A percentile compares a stretch with the other conserved stretches of the same genome.
Conservation (phyloP, 1,284 basidiomycete species). For the Ganoderma multipileum region DNA sequence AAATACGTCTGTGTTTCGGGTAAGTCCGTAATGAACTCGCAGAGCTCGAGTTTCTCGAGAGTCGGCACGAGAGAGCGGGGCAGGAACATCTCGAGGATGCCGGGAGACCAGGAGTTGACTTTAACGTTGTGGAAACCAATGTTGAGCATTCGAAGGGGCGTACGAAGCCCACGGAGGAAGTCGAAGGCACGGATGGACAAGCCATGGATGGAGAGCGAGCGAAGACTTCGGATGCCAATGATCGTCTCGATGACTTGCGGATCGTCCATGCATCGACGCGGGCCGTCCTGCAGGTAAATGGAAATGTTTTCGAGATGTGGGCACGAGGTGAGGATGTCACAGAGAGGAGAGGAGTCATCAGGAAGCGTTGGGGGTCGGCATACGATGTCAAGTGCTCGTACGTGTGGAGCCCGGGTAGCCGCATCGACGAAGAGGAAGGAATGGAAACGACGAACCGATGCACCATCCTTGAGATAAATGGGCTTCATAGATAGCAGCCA, state of each 20-base stretch:
- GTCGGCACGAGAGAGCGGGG: neutral
- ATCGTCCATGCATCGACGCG: neutral
- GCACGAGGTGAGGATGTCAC: neutral
- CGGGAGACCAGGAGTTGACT: neutral
- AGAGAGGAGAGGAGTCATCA: neutral
- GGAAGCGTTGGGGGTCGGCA: neutral
- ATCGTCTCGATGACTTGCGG: neutral
- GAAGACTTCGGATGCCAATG: neutral
- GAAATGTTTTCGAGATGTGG: neutral
- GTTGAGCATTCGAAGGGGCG: neutral
- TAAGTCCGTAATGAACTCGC: neutral
- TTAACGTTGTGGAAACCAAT: neutral
- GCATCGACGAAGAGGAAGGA: neutral
- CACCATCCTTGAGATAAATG: neutral
- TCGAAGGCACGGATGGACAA: neutral
- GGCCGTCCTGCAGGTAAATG: neutral
- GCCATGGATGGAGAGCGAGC: neutral
- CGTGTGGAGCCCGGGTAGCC: neutral
- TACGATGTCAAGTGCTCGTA: neutral
- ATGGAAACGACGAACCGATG: neutral
- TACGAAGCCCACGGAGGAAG: neutral
- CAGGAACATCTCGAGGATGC: neutral
- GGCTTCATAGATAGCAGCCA: neutral
- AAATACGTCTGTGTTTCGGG: too few species aligned
- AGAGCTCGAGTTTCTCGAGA: neutral